phyloP scores from a whole-genome alignment of 176 grass and related monocot species.

The Metroxylon sagu region DNA sequence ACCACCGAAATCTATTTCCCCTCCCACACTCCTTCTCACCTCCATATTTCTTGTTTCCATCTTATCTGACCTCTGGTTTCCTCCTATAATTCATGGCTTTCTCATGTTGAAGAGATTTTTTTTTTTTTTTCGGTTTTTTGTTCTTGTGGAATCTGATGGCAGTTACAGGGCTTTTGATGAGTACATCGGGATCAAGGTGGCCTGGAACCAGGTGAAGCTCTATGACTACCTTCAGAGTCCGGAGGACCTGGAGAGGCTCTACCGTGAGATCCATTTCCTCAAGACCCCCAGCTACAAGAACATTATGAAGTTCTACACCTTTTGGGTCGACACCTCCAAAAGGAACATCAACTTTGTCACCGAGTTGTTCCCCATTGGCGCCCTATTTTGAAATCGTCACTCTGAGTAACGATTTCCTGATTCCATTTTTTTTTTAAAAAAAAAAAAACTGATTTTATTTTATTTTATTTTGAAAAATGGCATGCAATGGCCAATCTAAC shows the following conservation, averaged over 20 bases:
- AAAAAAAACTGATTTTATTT: too few species aligned
- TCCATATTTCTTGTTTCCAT: too few species aligned
- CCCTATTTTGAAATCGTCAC: constrained; percentile 8
- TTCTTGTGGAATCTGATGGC: background rate
- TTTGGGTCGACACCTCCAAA: constrained; percentile 32
- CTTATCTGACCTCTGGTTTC: too few species aligned
- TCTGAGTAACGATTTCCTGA: too few species aligned
- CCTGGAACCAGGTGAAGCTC: constrained; percentile 59
- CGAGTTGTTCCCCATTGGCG: constrained; percentile 68
- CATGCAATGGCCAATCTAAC: too few species aligned
- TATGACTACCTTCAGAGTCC: constrained; percentile 35
- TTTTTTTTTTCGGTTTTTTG: background rate
- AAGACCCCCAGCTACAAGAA: constrained; percentile 34
- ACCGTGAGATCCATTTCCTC: constrained; percentile 71
- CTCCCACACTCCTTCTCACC: too few species aligned
- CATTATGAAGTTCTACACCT: constrained; percentile 56
- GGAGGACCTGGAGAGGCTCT: constrained; percentile 44
- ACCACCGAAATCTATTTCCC: too few species aligned
- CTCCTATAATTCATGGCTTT: background rate
- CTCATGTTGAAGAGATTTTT: too few species aligned
- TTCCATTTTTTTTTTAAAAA: too few species aligned
- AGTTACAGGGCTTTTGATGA: constrained; percentile 70
- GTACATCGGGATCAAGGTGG: constrained; percentile 52
- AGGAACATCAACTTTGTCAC: constrained; percentile 56
- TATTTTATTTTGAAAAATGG: too few species aligned